Evolutionary conservation across 495 filamentous ascomycete genomes (phyloP).

Genomic region (Letharia columbiana): DNA sequence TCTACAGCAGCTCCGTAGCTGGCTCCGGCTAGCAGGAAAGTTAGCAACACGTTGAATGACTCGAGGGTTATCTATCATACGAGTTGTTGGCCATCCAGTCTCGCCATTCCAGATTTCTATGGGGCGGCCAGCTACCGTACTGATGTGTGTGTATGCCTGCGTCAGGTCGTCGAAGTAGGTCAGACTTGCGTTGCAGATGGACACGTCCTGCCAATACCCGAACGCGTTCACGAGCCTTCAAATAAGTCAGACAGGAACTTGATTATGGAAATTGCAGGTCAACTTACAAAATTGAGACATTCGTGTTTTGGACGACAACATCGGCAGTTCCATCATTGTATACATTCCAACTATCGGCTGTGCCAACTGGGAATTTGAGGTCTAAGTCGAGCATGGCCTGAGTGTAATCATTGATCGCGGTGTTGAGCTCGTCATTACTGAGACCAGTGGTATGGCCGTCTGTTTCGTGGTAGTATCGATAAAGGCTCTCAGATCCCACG

Average conservation of each 20-base stretch:
- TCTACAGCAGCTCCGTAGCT: conserved; percentile 58
- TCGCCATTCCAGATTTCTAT: conserved; percentile 70
- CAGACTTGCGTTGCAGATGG: conserved; percentile 51
- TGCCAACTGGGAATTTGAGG: conserved; percentile 55
- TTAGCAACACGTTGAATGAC: conserved; percentile 1
- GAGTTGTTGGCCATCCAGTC: conserved; percentile 56
- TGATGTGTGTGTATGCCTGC: conserved; percentile 62
- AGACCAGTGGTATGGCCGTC: conserved; percentile 41
- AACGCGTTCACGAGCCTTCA: conserved; percentile 68
- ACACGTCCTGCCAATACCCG: conserved; percentile 71
- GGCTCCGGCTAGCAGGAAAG: conserved; percentile 40
- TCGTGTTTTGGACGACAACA: conserved; percentile 51
- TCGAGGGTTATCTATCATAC: conserved; percentile 29
- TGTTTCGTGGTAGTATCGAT: conserved; percentile 39
- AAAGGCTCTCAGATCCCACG: conserved; percentile 69
- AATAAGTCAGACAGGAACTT: conserved; percentile 6
- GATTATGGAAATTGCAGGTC: not conserved
- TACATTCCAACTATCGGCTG: conserved; percentile 79
- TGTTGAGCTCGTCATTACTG: conserved; percentile 52
- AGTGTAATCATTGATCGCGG: conserved; percentile 48
- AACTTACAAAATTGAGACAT: conserved; percentile 56
- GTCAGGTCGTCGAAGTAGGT: conserved; percentile 70
- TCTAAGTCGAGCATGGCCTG: conserved; percentile 50
- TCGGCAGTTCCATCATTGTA: conserved; percentile 66
- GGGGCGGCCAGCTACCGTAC: conserved; percentile 47